Evolutionary conservation across 1,284 basidiomycete species (phyloP), one percentile per base, ranked within the genome.

Genomic region (Psilocybe mexicana): DNA sequence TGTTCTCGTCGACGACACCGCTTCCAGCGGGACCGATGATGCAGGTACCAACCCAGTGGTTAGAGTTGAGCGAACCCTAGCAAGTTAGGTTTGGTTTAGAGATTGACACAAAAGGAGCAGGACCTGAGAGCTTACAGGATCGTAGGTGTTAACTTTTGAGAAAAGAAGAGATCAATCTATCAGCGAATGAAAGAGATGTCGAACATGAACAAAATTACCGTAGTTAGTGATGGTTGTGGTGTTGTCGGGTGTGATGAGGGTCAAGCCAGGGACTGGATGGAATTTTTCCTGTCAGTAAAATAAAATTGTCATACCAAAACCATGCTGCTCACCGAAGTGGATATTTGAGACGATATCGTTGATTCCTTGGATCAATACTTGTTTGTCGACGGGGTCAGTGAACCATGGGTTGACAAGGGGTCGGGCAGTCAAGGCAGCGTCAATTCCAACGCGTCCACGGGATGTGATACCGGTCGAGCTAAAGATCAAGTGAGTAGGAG

Each of bases 391-490:
- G 0, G 82, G 77, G 64, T 87, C 82, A 8, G 71, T 72, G 60
- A 87, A 77, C 85, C 85, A 87, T 0, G 85, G 84, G 57, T 80
- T 74, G 35, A 76, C 75, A 42, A 87, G 65, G 2, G 81, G 76
- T 46, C 72, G 66, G 11, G 75, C 82, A 35, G 75, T 79, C 54
- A 86, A 67, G 1, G 75, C 77, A 18, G 81, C 79, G 56, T 84
- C 78, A 59, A 85, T 79, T 33, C 85, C 85, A 52, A 87, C 77
- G 28, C 84, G 80, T 12, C 85, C 85, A 46, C 83, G 80, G 8
- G 85, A 87, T 2, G 81, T 83, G 52, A 85, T 78, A 55, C 85
- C 85, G 24, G 74, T 76, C 3, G 81, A 82, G n/a, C 74, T 81
- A 65, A 54, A 48, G 14, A 57, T 26, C 44, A 48, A 26, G 18